These are phyloP conservation scores for Phytophthora hybrid DNA, from an alignment of 352 stramenopile species.

Conservation along the genomic window DNA sequence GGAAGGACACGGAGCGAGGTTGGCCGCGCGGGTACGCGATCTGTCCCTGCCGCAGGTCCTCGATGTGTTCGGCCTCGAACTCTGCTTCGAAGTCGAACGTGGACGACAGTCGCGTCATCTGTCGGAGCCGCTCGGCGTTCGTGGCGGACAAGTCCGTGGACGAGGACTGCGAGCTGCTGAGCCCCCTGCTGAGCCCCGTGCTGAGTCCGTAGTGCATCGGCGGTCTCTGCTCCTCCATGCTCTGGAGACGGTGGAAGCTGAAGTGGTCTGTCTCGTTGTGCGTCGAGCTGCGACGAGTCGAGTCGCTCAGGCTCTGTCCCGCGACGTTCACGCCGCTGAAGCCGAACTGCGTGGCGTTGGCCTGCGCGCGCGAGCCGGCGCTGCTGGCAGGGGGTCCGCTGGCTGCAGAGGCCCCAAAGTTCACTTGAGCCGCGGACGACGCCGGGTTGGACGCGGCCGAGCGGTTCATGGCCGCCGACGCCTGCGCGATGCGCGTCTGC, in stretches of 20 bases:
- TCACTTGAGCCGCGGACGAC: constrained; percentile 28
- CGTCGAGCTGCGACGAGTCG: neutral
- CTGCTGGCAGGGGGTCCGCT: constrained; percentile 27
- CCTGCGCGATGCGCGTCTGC: constrained; percentile 70
- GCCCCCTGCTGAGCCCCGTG: constrained; percentile 39
- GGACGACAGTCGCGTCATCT: constrained; percentile 42
- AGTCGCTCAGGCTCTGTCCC: constrained; percentile 3
- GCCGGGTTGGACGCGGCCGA: constrained; percentile 37
- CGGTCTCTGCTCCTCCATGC: constrained; percentile 24
- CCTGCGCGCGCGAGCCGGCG: constrained; percentile 33
- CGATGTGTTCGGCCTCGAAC: constrained; percentile 54
- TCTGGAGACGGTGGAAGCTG: constrained; percentile 41
- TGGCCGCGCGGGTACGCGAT: constrained; percentile 60
- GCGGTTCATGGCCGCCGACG: constrained; percentile 42
- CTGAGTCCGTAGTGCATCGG: constrained; percentile 25
- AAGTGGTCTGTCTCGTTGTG: constrained; percentile 31
- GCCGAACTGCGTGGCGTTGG: constrained; percentile 44
- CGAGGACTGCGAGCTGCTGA: constrained; percentile 41
- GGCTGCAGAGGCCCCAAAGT: constrained; percentile 34
- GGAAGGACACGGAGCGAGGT: constrained; percentile 72
- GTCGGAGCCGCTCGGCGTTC: constrained; percentile 9
- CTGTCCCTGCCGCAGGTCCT: constrained; percentile 56
- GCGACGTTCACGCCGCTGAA: constrained; percentile 34
- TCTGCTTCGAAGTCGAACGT: constrained; percentile 68
- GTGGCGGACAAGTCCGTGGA: constrained; percentile 33